Percentiles rank a stretch among this genome's conserved stretches.
These are phyloP conservation scores for Fusarium oxysporum DNA, from an alignment of 2,329 filamentous ascomycete genomes.

Conservation along the genomic window DNA sequence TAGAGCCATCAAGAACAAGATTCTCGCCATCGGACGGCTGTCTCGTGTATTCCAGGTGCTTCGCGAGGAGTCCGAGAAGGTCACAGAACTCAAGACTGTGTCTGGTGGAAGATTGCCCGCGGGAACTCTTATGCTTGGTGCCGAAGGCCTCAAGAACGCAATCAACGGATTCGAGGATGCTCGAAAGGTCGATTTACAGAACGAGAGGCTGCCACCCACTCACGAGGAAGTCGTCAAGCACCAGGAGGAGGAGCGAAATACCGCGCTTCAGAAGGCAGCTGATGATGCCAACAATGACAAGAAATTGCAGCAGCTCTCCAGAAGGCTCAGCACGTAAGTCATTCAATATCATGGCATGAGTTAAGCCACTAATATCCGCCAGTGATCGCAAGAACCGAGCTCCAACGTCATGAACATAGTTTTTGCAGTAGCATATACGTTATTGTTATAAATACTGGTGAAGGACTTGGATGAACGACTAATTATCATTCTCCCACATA, in stretches of 20 bases:
- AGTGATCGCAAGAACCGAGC: slow-evolving; percentile 48
- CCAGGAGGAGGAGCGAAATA: slow-evolving; percentile 82
- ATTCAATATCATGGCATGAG: neutral
- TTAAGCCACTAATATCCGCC: neutral
- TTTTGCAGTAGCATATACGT: slow-evolving; percentile 44
- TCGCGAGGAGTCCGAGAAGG: slow-evolving; percentile 95
- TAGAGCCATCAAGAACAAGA: slow-evolving; percentile 99
- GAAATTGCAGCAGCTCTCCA: slow-evolving; percentile 85
- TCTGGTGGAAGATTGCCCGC: slow-evolving; percentile 92
- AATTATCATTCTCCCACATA: slow-evolving; percentile 26
- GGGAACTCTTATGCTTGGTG: slow-evolving; percentile 96
- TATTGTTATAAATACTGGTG: slow-evolving; percentile 35
- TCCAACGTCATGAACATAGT: slow-evolving; percentile 41
- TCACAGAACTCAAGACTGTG: slow-evolving; percentile 97
- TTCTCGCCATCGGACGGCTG: slow-evolving; percentile 93
- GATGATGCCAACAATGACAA: slow-evolving; percentile 93
- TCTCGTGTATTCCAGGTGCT: slow-evolving; percentile 98
- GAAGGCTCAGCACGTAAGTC: slow-evolving; percentile 90
- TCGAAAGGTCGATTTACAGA: slow-evolving; percentile 95
- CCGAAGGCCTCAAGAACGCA: slow-evolving; percentile 98
- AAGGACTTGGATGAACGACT: slow-evolving; percentile 40
- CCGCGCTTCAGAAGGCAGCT: slow-evolving; percentile 86
- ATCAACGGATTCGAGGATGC: slow-evolving; percentile 98
- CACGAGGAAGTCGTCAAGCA: slow-evolving; percentile 91
- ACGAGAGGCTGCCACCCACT: slow-evolving; percentile 91